phyloP scores from a whole-genome alignment of 345 rosid species.

The Cardamine resedifolia region DNA sequence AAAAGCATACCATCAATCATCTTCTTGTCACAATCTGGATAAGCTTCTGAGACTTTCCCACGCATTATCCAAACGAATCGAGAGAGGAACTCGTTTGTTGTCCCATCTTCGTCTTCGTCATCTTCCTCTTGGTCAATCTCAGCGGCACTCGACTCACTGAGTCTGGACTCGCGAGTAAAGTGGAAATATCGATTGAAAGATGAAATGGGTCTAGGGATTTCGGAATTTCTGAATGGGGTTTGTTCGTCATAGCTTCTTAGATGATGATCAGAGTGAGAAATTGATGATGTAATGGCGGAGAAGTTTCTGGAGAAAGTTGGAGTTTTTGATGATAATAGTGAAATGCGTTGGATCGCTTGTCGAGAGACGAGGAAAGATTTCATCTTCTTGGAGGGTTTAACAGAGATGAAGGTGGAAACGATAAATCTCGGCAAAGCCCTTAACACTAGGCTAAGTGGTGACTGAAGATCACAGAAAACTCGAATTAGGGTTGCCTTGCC shows the following conservation, averaged over 20 bases:
- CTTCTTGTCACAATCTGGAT: constrained; percentile 59
- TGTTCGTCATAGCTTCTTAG: constrained; percentile 22
- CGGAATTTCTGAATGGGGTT: constrained; percentile 4
- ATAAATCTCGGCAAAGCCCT: constrained; percentile 30
- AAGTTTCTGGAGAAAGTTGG: constrained; percentile 22
- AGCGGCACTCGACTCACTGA: constrained; percentile 31
- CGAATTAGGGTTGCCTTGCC: constrained; percentile 30
- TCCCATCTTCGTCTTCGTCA: constrained; percentile 53
- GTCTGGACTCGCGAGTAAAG: constrained; percentile 40
- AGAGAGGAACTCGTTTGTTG: constrained; percentile 71
- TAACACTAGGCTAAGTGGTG: constrained; percentile 2
- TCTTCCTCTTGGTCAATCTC: constrained; percentile 44
- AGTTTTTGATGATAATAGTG: constrained; percentile 34
- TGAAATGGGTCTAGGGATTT: constrained; percentile 20
- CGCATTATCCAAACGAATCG: constrained; percentile 86
- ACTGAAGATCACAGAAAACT: constrained; percentile 19
- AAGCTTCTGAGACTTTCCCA: constrained; percentile 58
- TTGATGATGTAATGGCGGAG: constrained; percentile 33
- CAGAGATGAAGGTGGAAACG: constrained; percentile 2
- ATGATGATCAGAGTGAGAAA: constrained; percentile 17
- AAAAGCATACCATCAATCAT: constrained; percentile 72
- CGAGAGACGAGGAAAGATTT: constrained; percentile 44
- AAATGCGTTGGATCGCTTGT: constrained; percentile 39
- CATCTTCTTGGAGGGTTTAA: constrained; percentile 22
- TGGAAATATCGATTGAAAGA: constrained; percentile 43